Evolutionary conservation across 2,329 filamentous ascomycete genomes (phyloP).

Genomic region (Colletotrichum eremochloae): DNA sequence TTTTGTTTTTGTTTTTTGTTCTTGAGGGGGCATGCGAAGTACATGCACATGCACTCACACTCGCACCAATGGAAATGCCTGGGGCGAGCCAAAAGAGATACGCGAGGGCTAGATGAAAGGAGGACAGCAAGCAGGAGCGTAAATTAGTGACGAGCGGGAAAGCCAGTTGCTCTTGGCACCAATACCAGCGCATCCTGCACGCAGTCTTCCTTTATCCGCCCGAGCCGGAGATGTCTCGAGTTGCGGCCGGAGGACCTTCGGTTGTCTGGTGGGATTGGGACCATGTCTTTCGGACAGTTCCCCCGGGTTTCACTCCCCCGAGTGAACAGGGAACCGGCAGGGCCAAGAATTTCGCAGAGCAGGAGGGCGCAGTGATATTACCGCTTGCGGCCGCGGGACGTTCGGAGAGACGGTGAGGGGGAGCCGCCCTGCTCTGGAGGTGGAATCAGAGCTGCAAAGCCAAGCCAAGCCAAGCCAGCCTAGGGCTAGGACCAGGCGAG

Average conservation of each 20-base stretch:
- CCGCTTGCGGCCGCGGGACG: slow-evolving; percentile 28
- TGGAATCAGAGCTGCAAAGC: slow-evolving; percentile 26
- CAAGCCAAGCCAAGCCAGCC: slow-evolving; percentile 17
- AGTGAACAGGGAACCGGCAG: slow-evolving; percentile 35
- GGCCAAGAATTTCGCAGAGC: slow-evolving; percentile 32
- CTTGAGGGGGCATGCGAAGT: slow-evolving; percentile 17
- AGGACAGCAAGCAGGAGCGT: slow-evolving; percentile 11
- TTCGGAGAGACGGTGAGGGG: slow-evolving; percentile 32
- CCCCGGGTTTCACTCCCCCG: slow-evolving; percentile 30
- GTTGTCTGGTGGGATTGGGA: slow-evolving; percentile 21
- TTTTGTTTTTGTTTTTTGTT: neutral
- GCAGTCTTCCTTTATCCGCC: slow-evolving; percentile 13
- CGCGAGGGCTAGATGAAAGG: slow-evolving; percentile 1
- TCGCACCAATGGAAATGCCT: slow-evolving; percentile 29
- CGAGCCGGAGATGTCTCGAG: slow-evolving; percentile 31
- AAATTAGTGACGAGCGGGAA: slow-evolving; percentile 22
- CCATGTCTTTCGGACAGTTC: slow-evolving; percentile 28
- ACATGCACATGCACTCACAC: neutral
- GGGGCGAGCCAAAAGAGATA: slow-evolving; percentile 20
- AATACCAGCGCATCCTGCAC: slow-evolving; percentile 32
- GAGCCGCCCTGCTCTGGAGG: slow-evolving; percentile 11
- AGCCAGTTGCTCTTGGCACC: slow-evolving; percentile 35
- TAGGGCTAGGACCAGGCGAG: slow-evolving; percentile 2
- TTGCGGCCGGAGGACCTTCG: slow-evolving; percentile 25
- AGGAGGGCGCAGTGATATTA: slow-evolving; percentile 32